Conservation (phyloP, 495 filamentous ascomycete species). For the Paragyromitra xinjiangensis region DNA sequence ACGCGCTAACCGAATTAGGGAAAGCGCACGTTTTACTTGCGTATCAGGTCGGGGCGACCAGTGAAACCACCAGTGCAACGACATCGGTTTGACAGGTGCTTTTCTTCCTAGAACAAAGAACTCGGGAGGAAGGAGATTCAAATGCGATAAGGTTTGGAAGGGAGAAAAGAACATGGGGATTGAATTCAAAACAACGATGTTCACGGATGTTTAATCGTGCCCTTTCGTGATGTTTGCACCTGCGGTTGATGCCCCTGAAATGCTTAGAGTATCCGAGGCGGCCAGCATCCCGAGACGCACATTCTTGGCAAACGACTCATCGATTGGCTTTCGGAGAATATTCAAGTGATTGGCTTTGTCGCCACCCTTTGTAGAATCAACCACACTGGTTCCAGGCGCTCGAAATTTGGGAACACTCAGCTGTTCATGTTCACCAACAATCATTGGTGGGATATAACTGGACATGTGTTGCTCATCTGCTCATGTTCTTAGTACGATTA, state of each 20-base stretch:
- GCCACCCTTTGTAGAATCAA: conserved; percentile 30
- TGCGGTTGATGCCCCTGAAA: conserved; percentile 15
- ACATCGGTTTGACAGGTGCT: conserved; percentile 40
- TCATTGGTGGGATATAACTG: conserved; percentile 21
- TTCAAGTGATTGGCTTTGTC: conserved; percentile 29
- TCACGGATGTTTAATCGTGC: neutral
- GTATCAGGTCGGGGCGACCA: conserved; percentile 38
- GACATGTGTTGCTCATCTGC: conserved; percentile 24
- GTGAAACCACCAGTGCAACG: conserved; percentile 37
- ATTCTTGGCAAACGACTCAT: neutral
- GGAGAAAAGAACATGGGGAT: conserved; percentile 11
- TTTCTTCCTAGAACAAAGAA: conserved; percentile 21
- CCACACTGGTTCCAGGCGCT: conserved; percentile 30
- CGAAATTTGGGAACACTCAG: conserved; percentile 31
- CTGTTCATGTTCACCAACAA: conserved; percentile 10
- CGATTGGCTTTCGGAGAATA: conserved; percentile 47
- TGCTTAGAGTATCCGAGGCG: conserved; percentile 6
- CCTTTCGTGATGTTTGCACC: conserved; percentile 15
- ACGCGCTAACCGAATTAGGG: conserved; percentile 12
- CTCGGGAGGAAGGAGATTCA: conserved; percentile 15
- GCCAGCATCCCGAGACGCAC: conserved; percentile 18
- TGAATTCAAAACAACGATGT: conserved; percentile 6
- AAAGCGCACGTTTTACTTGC: conserved; percentile 37
- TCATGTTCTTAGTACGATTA: neutral
- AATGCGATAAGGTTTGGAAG: neutral